These are phyloP conservation scores for Dendrobium huoshanense DNA, from an alignment of 106 monocot species.

Conservation along the genomic window DNA sequence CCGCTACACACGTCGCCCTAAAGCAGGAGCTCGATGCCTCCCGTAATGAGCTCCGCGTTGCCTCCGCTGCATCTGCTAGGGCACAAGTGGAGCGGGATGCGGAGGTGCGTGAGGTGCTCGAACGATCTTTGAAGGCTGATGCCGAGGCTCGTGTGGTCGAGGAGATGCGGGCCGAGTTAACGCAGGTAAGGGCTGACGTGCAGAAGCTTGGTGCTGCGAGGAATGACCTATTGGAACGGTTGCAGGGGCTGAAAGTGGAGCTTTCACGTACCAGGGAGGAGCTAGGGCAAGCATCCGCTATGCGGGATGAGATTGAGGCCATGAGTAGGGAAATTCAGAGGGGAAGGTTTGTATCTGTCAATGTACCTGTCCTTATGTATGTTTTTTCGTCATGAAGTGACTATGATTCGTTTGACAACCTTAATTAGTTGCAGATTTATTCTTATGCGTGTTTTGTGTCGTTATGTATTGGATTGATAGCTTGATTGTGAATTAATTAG, in stretches of 20 bases:
- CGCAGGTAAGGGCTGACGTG: constrained; percentile 28
- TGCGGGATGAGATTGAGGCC: constrained; percentile 30
- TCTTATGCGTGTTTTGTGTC: background rate
- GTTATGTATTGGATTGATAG: background rate
- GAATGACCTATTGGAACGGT: constrained; percentile 26
- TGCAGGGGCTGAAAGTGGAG: constrained; percentile 23
- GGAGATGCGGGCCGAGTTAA: constrained; percentile 35
- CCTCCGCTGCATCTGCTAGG: constrained; percentile 23
- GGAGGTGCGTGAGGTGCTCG: constrained; percentile 33
- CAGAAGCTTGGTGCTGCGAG: constrained; percentile 18
- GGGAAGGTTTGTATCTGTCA: constrained; percentile 39
- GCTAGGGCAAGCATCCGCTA: constrained; percentile 1
- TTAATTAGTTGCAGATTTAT: background rate
- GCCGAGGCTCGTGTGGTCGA: constrained; percentile 35
- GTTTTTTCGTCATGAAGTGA: background rate
- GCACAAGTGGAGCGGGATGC: constrained; percentile 30
- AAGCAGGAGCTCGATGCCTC: constrained; percentile 51
- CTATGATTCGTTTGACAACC: background rate
- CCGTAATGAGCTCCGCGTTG: constrained; percentile 38
- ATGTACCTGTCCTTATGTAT: background rate
- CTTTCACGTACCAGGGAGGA: constrained; percentile 25
- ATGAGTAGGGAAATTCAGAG: constrained; percentile 51
- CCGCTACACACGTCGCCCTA: constrained; percentile 70
- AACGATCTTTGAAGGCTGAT: constrained; percentile 30
- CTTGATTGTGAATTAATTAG: background rate